phyloP scores from a whole-genome alignment of 805 yeast species.

The Yamadazyma insecticola region DNA sequence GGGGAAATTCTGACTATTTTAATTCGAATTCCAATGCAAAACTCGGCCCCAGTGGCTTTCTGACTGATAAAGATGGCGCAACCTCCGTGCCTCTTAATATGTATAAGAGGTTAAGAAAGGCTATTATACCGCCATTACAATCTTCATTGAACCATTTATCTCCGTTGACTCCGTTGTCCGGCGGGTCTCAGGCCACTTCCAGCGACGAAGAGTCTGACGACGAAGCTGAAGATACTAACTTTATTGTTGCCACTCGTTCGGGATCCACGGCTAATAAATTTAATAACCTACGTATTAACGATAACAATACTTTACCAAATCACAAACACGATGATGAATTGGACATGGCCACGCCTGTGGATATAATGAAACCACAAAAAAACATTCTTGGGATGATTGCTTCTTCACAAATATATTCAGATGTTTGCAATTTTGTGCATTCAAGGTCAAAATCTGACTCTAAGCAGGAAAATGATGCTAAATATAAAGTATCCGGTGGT shows the following conservation, averaged over 20 bases:
- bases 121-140: conserved; percentile 8
- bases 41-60: no score
- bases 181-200: no score
- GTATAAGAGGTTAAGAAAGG: conserved; percentile 2
- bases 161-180: neutral
- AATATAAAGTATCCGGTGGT: no score
- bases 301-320: conserved; percentile 12
- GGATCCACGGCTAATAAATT: neutral
- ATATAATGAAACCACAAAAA: conserved; percentile 18
- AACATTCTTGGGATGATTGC: conserved; percentile 25
- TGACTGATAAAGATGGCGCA: no score
- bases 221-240: neutral
- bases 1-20: no score
- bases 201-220: neutral
- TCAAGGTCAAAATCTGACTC: conserved; percentile 2
- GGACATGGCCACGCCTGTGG: conserved; percentile 24
- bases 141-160: conserved; percentile 2
- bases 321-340: conserved; percentile 17
- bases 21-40: no score
- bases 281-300: neutral
- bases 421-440: conserved; percentile 9
- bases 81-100: neutral
- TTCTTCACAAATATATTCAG: conserved; percentile 26
- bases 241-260: neutral
- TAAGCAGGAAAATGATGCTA: neutral